phyloP scores from a whole-genome alignment of 257 asterid species.

The Osmanthus fragrans region DNA sequence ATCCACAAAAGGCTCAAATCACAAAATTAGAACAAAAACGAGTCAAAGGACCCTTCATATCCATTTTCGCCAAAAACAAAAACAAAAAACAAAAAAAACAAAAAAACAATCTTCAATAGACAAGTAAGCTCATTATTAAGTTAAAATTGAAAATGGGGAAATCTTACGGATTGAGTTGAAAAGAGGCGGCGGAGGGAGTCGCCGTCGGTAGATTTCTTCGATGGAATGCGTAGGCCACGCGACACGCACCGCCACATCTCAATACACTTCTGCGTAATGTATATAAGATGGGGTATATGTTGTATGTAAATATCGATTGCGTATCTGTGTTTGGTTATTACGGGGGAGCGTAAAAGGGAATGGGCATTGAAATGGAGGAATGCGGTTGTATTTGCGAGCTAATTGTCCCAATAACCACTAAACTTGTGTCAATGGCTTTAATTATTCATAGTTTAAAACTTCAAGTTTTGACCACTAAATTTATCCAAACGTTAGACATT shows the following conservation, averaged over 20 bases:
- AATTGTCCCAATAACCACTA: no score
- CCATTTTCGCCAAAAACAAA: background rate
- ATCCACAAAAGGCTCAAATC: background rate
- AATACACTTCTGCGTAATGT: background rate
- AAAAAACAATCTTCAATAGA: background rate
- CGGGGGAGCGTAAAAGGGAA: background rate
- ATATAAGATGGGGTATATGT: background rate
- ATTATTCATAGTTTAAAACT: no score
- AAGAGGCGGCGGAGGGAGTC: slow-evolving; percentile 62
- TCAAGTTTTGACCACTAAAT: no score
- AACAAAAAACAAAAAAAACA: background rate
- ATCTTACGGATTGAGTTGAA: slow-evolving; percentile 60
- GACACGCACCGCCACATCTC: slow-evolving; percentile 96
- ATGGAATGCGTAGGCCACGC: slow-evolving; percentile 70
- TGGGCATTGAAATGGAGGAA: background rate
- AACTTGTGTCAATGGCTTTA: no score
- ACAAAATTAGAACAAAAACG: background rate
- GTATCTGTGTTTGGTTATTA: background rate
- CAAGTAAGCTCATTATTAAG: background rate
- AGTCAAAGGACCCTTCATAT: background rate
- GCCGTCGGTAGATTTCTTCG: slow-evolving; percentile 53
- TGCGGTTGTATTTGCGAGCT: no score
- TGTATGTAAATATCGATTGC: background rate
- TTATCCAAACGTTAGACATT: no score
- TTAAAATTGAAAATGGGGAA: background rate